Conservation (phyloP, 116 monocot species). For the Phalaenopsis hybrid region DNA sequence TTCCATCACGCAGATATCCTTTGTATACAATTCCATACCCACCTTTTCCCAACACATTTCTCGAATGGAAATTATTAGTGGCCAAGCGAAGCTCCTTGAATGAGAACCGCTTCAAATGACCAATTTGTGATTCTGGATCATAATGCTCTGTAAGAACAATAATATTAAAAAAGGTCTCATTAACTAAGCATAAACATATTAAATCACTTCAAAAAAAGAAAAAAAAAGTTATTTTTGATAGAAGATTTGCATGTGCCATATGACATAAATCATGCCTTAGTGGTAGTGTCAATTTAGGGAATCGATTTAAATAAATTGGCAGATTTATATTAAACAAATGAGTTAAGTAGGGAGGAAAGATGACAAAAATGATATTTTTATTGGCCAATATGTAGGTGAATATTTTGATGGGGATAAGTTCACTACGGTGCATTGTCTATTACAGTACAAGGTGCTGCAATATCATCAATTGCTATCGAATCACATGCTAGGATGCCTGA, state of each 20-base stretch:
- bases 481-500: no score
- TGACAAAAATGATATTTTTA: background rate
- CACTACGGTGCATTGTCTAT: background rate
- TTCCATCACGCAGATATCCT: constrained; percentile 74
- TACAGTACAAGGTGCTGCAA: no score
- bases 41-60: constrained; percentile 85
- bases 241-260: background rate
- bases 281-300: no score
- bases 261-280: background rate
- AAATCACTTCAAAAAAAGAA: background rate
- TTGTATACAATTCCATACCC: constrained; percentile 95
- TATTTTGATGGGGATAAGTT: background rate
- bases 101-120: constrained; percentile 74
- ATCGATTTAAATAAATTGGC: background rate
- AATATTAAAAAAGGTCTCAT: background rate
- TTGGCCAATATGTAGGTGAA: background rate
- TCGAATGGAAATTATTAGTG: constrained; percentile 77
- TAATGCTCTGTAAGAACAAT: constrained; percentile 63
- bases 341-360: background rate
- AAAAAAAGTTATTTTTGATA: background rate
- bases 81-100: constrained; percentile 84
- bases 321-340: background rate
- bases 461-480: no score
- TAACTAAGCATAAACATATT: background rate
- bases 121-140: constrained; percentile 73